Evolutionary conservation across 805 yeast genomes (phyloP), one percentile per base, ranked within the genome.

Genomic region (Pichia eremophila): DNA sequence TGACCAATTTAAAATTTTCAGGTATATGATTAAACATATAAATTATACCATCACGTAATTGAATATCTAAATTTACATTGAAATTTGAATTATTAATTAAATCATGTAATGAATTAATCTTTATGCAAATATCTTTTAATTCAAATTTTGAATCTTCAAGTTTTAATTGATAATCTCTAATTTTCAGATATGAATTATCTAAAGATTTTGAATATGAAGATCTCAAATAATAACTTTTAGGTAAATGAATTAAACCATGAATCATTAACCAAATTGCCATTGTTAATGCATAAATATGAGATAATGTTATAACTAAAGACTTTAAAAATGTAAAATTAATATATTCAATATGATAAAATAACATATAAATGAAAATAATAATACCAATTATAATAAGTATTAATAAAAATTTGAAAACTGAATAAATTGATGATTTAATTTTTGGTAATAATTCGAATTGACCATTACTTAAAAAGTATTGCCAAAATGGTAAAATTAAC

Each of bases 221-320:
- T 28, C 19, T 40, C 8, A 50, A 46, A 56, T 57, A 65, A 29
- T 43, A 45, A 15, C 43, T 61, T 48, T 85, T 71, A 0, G 95
- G 95, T 2, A 85, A 69, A 40, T 74, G 72, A 17, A 85, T 75
- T 43, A 85, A 64, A 0, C 95, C 95, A 61, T 86, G 90, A 3
- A 91, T 85, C 85, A 87, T 79, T 49, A 87, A 66, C 91, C 93
- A 85, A 22, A 85, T 72, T 2, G 91, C 89, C 34, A 87, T 58
- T 2, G 82, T 70, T 58, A 87, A 70, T 0, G 95, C 77, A 61
- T 86, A 87, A 19, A 83, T 79, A 60, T 87, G 93, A 1, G 93
- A 78, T 11, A 84, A 57, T 0, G 93, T 90, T 51, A 87, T 83
- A 18, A 83, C 71, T 64, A 87, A 72, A 31, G 81, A 72, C 60